These are phyloP conservation scores for Peniophora sp. DNA, from an alignment of 1,284 basidiomycete genomes.

Conservation along the genomic window DNA sequence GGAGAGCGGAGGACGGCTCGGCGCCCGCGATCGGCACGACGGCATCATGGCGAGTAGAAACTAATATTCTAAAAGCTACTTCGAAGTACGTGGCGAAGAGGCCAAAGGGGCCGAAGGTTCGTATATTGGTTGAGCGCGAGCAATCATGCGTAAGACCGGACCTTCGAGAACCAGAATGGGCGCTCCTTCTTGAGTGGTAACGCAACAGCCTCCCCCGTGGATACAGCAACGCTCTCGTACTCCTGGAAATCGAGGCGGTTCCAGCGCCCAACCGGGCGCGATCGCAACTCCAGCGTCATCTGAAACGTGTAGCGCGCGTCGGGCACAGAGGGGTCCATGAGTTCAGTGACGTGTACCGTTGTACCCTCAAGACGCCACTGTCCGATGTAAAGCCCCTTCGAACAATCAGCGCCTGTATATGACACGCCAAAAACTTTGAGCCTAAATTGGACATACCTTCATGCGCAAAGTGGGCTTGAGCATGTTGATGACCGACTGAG, in stretches of 20 bases:
- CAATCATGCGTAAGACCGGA: conserved; percentile 41
- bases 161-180: conserved; percentile 91
- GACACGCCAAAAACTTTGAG: not conserved
- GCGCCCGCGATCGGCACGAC: too few species aligned
- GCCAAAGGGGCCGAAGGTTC: too few species aligned
- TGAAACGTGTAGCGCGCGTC: conserved; percentile 65
- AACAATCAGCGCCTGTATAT: conserved; percentile 2
- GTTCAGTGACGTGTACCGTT: conserved; percentile 52
- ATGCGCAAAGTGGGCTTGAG: conserved; percentile 71
- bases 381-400: conserved; percentile 62
- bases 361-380: conserved; percentile 58
- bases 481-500: conserved; percentile 69
- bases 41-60: too few species aligned
- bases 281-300: conserved; percentile 77
- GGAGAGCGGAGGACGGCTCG: too few species aligned
- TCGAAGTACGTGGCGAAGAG: too few species aligned
- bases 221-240: conserved; percentile 70
- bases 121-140: too few species aligned
- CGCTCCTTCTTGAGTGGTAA: conserved; percentile 78
- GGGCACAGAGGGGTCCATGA: conserved; percentile 35
- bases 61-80: too few species aligned
- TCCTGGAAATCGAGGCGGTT: conserved; percentile 75
- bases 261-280: conserved; percentile 79
- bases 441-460: conserved; percentile 48
- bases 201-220: conserved; percentile 67